Base-by-base conservation (phyloP, 2,329 filamentous ascomycete genomes). In the Aspergillus japonicus region DNA sequence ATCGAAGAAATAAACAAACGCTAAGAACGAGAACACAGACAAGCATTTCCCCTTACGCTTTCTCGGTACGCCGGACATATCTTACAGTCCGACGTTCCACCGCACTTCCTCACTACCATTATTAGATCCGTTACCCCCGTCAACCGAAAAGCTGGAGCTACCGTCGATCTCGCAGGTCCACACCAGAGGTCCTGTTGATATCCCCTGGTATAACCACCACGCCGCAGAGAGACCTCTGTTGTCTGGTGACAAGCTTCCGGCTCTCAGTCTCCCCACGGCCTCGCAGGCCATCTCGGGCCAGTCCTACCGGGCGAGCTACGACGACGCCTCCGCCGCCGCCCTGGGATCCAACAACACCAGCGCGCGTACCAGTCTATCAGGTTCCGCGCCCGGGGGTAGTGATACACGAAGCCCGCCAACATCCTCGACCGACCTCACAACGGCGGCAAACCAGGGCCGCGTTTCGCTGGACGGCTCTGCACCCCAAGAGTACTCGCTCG, bases 61-160 rank as follows among this genome's bases (percentile, higher is more conserved):
- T 35, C 23, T 52, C 56, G 64, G 63, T 60, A 66, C 63, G 67
- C 65, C 66, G 68, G 64, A 68, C 61, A 49, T 51, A 55, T 33
- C 59, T 49, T 48, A 23, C 59, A 64, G 65, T 68, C 65, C 66
- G 64, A 69, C 71, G 67, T 61, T 59, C 61, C 53, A 31, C 39
- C 51, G 24, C 23, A 51, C 48, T 56, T 10, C 47, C 62, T 59
- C 51, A 54, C 60, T 59, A 55, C 55, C 49, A 55, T 62, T 67
- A 57, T 67, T 67, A 64, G 68, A 70, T 61, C 68, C 72, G 65
- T 65, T 71, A 71, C 69, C 59, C 63, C 66, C 63, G 68, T 74
- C 81, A 86, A 89, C 87, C 90, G 91, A 86, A 89, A 95, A 93
- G 84, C 91, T 96, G 91, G 91, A 93, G 90, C 87, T 93, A 78